Evolutionary conservation across 2,329 filamentous ascomycete species (phyloP).

Genomic region (Phaeosphaeria sp.): DNA sequence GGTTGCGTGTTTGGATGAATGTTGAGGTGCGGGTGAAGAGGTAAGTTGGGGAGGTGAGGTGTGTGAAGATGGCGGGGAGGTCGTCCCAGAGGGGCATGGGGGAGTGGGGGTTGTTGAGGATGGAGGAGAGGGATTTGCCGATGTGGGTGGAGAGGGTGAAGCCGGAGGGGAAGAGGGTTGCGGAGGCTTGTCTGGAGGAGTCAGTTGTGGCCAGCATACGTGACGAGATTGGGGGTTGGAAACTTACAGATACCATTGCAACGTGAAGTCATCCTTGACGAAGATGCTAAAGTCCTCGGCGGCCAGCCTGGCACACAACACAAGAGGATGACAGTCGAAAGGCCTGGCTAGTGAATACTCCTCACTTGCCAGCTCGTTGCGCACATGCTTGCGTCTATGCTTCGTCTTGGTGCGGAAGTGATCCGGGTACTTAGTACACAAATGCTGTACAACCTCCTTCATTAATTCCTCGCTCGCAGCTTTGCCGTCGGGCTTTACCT

Average conservation of each 20-base stretch:
- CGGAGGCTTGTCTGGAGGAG: slow-evolving; percentile 53
- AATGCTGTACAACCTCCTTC: slow-evolving; percentile 54
- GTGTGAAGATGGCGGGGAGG: slow-evolving; percentile 23
- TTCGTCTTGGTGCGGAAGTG: slow-evolving; percentile 46
- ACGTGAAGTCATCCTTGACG: slow-evolving; percentile 52
- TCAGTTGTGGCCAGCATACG: neutral
- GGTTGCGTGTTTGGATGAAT: slow-evolving; percentile 57
- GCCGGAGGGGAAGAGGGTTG: slow-evolving; percentile 61
- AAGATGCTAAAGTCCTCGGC: slow-evolving; percentile 62
- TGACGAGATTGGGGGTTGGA: neutral
- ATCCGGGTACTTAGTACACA: slow-evolving; percentile 51
- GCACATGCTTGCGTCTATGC: slow-evolving; percentile 24
- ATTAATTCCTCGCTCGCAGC: slow-evolving; percentile 57
- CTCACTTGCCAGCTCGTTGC: slow-evolving; percentile 55
- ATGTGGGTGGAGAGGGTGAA: slow-evolving; percentile 59
- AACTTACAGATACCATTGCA: slow-evolving; percentile 56
- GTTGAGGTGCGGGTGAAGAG: slow-evolving; percentile 57
- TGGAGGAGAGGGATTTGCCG: slow-evolving; percentile 59
- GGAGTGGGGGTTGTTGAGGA: too few relatives aligned
- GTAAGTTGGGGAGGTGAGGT: slow-evolving; percentile 56
- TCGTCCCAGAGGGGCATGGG: too few relatives aligned
- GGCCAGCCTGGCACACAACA: slow-evolving; percentile 57
- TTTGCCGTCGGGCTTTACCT: slow-evolving; percentile 53
- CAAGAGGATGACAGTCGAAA: slow-evolving; percentile 54
- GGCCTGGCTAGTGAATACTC: slow-evolving; percentile 49